Evolutionary conservation across 2,329 filamentous ascomycete species (phyloP).

Genomic region (Trichoderma koningiopsis): DNA sequence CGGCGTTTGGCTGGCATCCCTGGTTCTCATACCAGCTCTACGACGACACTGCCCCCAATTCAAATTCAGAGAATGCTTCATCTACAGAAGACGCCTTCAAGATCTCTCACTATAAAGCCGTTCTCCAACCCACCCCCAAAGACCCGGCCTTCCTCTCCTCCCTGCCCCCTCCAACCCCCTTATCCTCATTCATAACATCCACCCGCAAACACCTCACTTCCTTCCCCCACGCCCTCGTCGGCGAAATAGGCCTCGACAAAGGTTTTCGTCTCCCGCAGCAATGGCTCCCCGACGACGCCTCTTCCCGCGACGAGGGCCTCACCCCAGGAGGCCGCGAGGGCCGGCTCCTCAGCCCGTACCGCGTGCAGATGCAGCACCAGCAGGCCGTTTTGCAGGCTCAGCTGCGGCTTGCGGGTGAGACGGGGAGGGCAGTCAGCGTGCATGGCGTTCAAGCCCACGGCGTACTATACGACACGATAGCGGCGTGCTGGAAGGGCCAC

Average conservation of each 20-base stretch:
- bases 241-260: constrained; percentile 78
- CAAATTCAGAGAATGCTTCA: constrained; percentile 30
- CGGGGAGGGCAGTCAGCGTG: constrained; percentile 66
- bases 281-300: constrained; percentile 46
- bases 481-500: constrained; percentile 69
- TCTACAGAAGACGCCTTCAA: constrained; percentile 40
- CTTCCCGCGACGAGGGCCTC: constrained; percentile 41
- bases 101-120: constrained; percentile 64
- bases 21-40: constrained; percentile 83
- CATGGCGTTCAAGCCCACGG: constrained; percentile 80
- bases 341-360: constrained; percentile 65
- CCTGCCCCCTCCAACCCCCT: constrained; percentile 62
- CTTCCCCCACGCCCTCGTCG: constrained; percentile 67
- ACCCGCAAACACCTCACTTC: constrained; percentile 57
- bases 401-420: constrained; percentile 69
- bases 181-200: constrained; percentile 60
- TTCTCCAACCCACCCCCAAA: constrained; percentile 58
- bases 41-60: constrained; percentile 53
- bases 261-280: constrained; percentile 71
- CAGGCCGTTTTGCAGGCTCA: constrained; percentile 66
- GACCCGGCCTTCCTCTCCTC: constrained; percentile 47
- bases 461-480: constrained; percentile 64
- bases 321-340: constrained; percentile 74
- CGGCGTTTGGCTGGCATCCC: constrained; percentile 85
- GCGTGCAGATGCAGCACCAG: constrained; percentile 71